Percentiles rank a stretch among this genome's conserved stretches.
phyloP scores from a whole-genome alignment of 2,329 filamentous ascomycete genomes.

The Neurospora crassa region DNA sequence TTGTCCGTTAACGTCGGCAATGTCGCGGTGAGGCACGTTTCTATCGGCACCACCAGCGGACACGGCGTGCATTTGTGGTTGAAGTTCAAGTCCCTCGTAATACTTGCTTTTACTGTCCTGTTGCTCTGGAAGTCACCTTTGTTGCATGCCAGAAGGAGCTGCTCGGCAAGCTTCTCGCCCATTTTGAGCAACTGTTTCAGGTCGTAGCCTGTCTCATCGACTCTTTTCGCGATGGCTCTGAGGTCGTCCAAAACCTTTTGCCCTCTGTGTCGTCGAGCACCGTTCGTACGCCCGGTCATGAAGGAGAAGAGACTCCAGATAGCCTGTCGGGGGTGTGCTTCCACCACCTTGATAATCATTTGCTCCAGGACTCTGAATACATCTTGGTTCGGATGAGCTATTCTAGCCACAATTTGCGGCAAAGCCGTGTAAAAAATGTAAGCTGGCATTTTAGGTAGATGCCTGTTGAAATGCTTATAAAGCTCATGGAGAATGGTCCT shows the following conservation, averaged over 20 bases:
- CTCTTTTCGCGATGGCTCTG: constrained; percentile 38
- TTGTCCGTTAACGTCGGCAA: constrained; percentile 67
- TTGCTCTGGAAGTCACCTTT: constrained; percentile 63
- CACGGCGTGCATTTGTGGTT: constrained; percentile 77
- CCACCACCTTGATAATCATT: constrained; percentile 81
- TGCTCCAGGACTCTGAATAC: constrained; percentile 69
- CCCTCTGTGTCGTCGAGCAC: constrained; percentile 51
- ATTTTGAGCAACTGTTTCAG: constrained; percentile 63
- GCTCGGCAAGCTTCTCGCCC: constrained; percentile 75
- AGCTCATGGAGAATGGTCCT: constrained; percentile 58
- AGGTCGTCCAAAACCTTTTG: constrained; percentile 42
- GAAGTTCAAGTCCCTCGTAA: constrained; percentile 71
- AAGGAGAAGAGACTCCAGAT: constrained; percentile 87
- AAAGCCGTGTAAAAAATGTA: constrained; percentile 76
- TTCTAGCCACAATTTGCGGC: constrained; percentile 90
- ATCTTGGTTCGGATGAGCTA: constrained; percentile 71
- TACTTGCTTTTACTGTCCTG: constrained; percentile 58
- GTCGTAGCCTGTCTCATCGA: constrained; percentile 44
- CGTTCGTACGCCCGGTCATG: constrained; percentile 64
- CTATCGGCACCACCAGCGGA: constrained; percentile 78
- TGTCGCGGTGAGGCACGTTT: constrained; percentile 72
- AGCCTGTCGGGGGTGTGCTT: constrained; percentile 79
- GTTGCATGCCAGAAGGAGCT: constrained; percentile 72
- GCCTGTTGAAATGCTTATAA: constrained; percentile 70
- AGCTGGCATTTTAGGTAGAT: constrained; percentile 60